Conservation (phyloP, 352 stramenopile species). For the Globisporangium emineosum region DNA sequence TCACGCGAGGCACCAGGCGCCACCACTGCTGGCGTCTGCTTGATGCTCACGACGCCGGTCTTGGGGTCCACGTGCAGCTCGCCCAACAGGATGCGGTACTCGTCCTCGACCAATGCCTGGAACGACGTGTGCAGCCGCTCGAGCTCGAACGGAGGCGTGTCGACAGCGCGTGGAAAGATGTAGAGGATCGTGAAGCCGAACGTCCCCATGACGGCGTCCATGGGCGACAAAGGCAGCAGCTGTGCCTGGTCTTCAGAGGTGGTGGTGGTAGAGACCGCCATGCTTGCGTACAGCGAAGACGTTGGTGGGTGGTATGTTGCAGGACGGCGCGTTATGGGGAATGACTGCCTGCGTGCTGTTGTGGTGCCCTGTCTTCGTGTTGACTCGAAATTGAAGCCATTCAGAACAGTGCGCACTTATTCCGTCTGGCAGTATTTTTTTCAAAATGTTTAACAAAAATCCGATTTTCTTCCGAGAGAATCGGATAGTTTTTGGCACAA, state of each 20-base stretch:
- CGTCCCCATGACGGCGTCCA: constrained; percentile 46
- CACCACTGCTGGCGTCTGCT: constrained; percentile 18
- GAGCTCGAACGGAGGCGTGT: constrained; percentile 29
- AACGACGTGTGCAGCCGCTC: constrained; percentile 36
- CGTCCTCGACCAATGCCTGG: constrained; percentile 29
- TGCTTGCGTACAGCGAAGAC: neutral
- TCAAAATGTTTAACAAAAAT: too few species aligned
- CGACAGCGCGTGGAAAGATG: constrained; percentile 36
- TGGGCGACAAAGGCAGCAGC: constrained; percentile 33
- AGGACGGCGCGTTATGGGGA: neutral
- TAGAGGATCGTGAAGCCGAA: constrained; percentile 52
- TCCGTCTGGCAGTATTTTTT: neutral
- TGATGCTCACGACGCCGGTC: constrained; percentile 30
- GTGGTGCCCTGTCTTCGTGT: too few species aligned
- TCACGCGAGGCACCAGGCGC: constrained; percentile 2
- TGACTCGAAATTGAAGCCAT: neutral
- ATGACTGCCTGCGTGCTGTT: too few species aligned
- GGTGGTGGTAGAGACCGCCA: neutral
- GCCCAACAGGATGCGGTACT: constrained; percentile 48
- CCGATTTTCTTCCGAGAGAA: too few species aligned
- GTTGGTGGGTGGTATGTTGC: neutral
- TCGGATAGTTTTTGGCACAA: too few species aligned
- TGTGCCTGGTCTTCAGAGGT: neutral
- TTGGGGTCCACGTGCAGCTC: constrained; percentile 24
- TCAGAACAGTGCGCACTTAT: neutral